A percentile compares a stretch with the other conserved stretches of the same genome.
These are phyloP conservation scores for Poterioochromonas sp. DNA, from an alignment of 352 stramenopile species.

Conservation along the genomic window DNA sequence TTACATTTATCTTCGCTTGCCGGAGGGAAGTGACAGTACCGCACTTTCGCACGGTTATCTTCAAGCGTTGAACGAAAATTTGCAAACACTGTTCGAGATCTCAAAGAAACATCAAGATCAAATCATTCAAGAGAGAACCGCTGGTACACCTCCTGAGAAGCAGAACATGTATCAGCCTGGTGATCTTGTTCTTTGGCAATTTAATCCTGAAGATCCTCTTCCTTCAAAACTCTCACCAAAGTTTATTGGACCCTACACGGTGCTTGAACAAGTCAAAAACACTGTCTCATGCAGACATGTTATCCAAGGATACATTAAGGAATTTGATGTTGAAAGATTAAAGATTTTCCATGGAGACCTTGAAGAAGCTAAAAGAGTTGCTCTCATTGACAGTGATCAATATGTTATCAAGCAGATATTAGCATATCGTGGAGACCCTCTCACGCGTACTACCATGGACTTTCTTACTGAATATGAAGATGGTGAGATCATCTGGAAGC, in stretches of 20 bases:
- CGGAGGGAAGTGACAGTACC: neutral
- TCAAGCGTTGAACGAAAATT: neutral
- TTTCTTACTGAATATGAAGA: neutral
- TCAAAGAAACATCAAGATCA: neutral
- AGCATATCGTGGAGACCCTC: neutral
- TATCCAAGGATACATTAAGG: neutral
- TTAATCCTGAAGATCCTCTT: neutral
- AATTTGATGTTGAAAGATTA: neutral
- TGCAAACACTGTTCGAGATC: neutral
- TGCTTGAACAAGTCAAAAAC: neutral
- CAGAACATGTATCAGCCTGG: conserved; percentile 20
- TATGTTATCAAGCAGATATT: neutral
- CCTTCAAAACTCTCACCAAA: neutral
- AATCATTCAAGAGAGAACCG: neutral
- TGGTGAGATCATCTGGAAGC: neutral
- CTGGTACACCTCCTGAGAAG: neutral
- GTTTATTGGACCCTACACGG: neutral
- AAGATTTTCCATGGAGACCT: conserved; percentile 2
- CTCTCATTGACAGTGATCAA: conserved; percentile 1
- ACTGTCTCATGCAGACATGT: neutral
- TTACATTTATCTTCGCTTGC: neutral
- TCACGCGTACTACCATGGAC: neutral
- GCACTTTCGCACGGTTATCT: neutral
- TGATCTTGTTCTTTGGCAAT: neutral
- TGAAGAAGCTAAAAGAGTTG: neutral